Evolutionary conservation across 1,139 yeast species (phyloP).

Genomic region (Wickerhamiella infanticola): DNA sequence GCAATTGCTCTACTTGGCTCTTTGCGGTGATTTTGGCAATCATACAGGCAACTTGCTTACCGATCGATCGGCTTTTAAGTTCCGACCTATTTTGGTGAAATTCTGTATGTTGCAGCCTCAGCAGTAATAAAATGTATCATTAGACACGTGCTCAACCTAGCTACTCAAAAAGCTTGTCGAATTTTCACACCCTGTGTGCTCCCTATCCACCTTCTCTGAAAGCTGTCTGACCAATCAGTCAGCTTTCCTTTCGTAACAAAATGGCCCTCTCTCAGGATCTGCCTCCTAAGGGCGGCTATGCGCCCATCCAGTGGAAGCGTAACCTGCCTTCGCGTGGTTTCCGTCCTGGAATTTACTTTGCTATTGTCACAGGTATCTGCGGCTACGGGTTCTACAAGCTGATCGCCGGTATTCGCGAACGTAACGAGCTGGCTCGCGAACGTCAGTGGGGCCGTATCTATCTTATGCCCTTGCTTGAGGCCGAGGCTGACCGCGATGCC

Average conservation of each 20-base stretch:
- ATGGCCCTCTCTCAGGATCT: slow-evolving; percentile 43
- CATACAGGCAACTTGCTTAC: background rate
- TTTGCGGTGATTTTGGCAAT: slow-evolving; percentile 25
- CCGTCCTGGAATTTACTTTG: slow-evolving; percentile 57
- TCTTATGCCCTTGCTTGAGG: slow-evolving; percentile 58
- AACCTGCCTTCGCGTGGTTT: slow-evolving; percentile 76
- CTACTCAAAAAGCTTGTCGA: no score
- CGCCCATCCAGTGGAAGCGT: slow-evolving; percentile 77
- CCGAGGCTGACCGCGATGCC: slow-evolving; percentile 67
- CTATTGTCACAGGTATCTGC: slow-evolving; percentile 47
- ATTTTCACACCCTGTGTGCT: no score
- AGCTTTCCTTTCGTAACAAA: background rate
- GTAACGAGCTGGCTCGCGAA: slow-evolving; percentile 59
- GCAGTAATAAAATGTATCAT: no score
- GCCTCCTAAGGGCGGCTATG: slow-evolving; percentile 81
- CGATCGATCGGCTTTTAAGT: no score
- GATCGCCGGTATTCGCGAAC: slow-evolving; percentile 57
- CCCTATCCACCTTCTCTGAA: background rate
- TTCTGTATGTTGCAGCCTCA: no score
- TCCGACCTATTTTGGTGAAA: no score
- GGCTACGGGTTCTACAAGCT: slow-evolving; percentile 59
- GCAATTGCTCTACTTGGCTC: slow-evolving; percentile 36
- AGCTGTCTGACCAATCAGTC: background rate
- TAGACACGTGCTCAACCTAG: no score
- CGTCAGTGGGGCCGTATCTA: slow-evolving; percentile 63